Percentiles rank a stretch among this genome's conserved stretches.
Conservation (phyloP, 768 basidiomycete species). For the Pisolithus sp. region DNA sequence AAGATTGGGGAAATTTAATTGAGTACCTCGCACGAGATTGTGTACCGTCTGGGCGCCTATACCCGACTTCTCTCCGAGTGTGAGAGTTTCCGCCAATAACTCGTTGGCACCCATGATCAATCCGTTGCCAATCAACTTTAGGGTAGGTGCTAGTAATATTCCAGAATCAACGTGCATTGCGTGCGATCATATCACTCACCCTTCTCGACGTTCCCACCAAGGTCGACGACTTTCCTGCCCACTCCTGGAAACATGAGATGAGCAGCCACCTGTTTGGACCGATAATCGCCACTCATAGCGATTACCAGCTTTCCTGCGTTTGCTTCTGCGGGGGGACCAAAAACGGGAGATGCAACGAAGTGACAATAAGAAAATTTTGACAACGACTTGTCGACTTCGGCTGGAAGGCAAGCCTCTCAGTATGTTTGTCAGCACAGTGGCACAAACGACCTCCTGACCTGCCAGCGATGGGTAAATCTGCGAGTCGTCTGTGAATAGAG, state of each 20-base stretch:
- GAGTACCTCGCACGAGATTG: constrained; percentile 50
- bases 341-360: constrained; percentile 73
- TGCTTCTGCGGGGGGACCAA: constrained; percentile 65
- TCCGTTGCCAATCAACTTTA: constrained; percentile 78
- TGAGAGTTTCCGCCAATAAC: constrained; percentile 75
- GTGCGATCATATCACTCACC: constrained; percentile 32
- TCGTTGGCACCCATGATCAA: constrained; percentile 74
- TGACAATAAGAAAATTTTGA: constrained; percentile 51
- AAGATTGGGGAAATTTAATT: neutral
- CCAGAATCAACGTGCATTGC: neutral
- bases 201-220: constrained; percentile 83
- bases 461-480: constrained; percentile 53
- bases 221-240: constrained; percentile 70
- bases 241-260: constrained; percentile 75
- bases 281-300: constrained; percentile 74
- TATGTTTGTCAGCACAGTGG: neutral
- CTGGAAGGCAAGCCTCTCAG: constrained; percentile 24
- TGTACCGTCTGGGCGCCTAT: constrained; percentile 59
- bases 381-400: constrained; percentile 64
- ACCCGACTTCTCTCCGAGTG: constrained; percentile 79
- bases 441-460: constrained; percentile 24
- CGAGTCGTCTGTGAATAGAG: constrained; percentile 6
- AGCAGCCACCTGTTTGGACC: constrained; percentile 75
- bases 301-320: constrained; percentile 61
- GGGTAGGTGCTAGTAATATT: constrained; percentile 45